Evolutionary conservation across 2,329 filamentous ascomycete genomes (phyloP).

Genomic region (Calonectria honghensis): DNA sequence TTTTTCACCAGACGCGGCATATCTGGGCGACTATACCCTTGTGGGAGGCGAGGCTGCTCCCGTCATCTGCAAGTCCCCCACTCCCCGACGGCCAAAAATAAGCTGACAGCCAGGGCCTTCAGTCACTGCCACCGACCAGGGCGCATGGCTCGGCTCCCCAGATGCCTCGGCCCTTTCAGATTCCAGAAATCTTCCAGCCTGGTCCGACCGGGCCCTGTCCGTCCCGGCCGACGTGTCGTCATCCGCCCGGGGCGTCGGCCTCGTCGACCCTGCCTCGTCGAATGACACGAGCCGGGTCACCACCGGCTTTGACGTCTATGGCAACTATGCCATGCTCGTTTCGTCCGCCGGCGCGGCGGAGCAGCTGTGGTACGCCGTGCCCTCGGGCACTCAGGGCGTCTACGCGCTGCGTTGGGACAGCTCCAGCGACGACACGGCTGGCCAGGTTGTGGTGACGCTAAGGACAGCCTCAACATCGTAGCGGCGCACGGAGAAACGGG

Average conservation of each 20-base stretch:
- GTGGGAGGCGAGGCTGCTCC: slow-evolving; percentile 38
- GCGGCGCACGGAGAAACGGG: neutral
- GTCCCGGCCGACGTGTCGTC: slow-evolving; percentile 33
- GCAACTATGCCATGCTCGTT: slow-evolving; percentile 17
- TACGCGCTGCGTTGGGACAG: slow-evolving; percentile 40
- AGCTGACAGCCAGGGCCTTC: slow-evolving; percentile 1
- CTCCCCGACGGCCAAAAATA: slow-evolving; percentile 1
- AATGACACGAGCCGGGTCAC: neutral
- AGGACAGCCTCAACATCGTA: slow-evolving; percentile 29
- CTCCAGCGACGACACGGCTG: slow-evolving; percentile 25
- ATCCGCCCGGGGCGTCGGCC: slow-evolving; percentile 20
- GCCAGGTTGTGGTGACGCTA: slow-evolving; percentile 27
- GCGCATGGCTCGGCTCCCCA: slow-evolving; percentile 36
- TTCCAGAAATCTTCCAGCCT: slow-evolving; percentile 31
- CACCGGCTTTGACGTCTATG: slow-evolving; percentile 38
- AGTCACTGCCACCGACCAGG: slow-evolving; percentile 27
- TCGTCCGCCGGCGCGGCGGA: slow-evolving; percentile 3
- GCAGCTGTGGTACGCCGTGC: slow-evolving; percentile 35
- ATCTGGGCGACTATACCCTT: slow-evolving; percentile 32
- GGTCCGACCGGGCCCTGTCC: slow-evolving; percentile 33
- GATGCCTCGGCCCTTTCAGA: slow-evolving; percentile 30
- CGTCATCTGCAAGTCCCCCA: slow-evolving; percentile 34
- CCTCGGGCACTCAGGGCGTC: slow-evolving; percentile 25
- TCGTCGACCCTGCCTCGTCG: slow-evolving; percentile 24
- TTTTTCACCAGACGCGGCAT: slow-evolving; percentile 22